Percentiles rank a stretch among this genome's conserved stretches.
Evolutionary conservation across 1,284 basidiomycete species (phyloP).

Genomic region (Sanghuangporus sanghuang): DNA sequence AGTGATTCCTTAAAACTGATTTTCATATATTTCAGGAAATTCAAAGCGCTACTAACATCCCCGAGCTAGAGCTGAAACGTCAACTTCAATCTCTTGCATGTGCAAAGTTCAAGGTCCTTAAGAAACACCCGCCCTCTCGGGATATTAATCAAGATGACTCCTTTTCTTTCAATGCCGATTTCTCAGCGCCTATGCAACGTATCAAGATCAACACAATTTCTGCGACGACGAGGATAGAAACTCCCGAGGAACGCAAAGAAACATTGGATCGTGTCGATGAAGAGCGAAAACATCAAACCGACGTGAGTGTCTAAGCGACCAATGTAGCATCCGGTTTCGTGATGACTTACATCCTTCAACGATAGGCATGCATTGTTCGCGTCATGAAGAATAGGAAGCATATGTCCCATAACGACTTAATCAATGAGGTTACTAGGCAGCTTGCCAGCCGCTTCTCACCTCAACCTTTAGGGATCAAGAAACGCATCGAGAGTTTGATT

Average conservation of each 20-base stretch:
- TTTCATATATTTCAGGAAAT: slow-evolving; percentile 36
- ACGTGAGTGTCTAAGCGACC: slow-evolving; percentile 47
- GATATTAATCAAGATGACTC: slow-evolving; percentile 74
- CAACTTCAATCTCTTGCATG: slow-evolving; percentile 95
- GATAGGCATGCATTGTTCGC: slow-evolving; percentile 91
- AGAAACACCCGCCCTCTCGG: slow-evolving; percentile 85
- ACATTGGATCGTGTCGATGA: slow-evolving; percentile 91
- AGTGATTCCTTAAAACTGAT: background rate
- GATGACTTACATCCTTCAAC: slow-evolving; percentile 6
- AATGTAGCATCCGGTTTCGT: slow-evolving; percentile 4
- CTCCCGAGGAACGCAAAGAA: slow-evolving; percentile 81
- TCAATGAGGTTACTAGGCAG: slow-evolving; percentile 89
- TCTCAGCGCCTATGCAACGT: slow-evolving; percentile 77
- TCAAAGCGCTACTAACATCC: slow-evolving; percentile 59
- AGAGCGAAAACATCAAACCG: slow-evolving; percentile 86
- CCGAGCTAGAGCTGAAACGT: slow-evolving; percentile 78
- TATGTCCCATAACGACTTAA: slow-evolving; percentile 84
- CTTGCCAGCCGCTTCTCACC: slow-evolving; percentile 84
- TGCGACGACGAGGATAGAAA: slow-evolving; percentile 69
- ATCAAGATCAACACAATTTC: slow-evolving; percentile 95
- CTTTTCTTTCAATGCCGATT: slow-evolving; percentile 88
- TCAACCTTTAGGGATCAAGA: slow-evolving; percentile 85
- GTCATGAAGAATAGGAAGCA: slow-evolving; percentile 97
- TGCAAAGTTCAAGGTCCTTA: slow-evolving; percentile 92
- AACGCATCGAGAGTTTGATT: slow-evolving; percentile 90